phyloP scores from a whole-genome alignment of 805 yeast genomes.

The Nakazawaea anatomiae region DNA sequence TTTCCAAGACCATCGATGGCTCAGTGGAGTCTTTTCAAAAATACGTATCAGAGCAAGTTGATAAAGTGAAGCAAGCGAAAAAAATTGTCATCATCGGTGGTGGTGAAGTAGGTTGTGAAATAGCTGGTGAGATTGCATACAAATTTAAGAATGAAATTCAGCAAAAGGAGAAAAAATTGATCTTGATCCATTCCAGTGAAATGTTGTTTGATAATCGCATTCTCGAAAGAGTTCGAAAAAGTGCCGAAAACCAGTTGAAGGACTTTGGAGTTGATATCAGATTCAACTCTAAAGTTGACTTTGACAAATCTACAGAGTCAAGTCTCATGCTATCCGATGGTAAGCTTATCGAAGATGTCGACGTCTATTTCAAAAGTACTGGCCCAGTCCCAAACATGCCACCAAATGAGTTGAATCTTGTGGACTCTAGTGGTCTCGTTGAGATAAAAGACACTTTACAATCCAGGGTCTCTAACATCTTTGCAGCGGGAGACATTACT shows the following conservation, averaged over 20 bases:
- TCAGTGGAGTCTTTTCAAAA: slow-evolving; percentile 9
- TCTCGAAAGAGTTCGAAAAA: slow-evolving; percentile 2
- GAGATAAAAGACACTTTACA: slow-evolving; percentile 1
- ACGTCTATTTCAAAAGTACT: slow-evolving; percentile 12
- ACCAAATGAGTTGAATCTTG: slow-evolving; percentile 11
- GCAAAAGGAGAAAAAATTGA: slow-evolving; percentile 16
- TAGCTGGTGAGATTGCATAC: slow-evolving; percentile 25
- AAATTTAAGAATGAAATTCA: slow-evolving; percentile 14
- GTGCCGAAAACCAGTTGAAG: slow-evolving; percentile 3
- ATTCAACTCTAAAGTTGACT: slow-evolving; percentile 12
- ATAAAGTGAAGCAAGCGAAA: slow-evolving; percentile 16
- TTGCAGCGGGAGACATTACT: slow-evolving; percentile 29
- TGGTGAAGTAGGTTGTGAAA: slow-evolving; percentile 24
- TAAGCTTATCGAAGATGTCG: slow-evolving; percentile 13
- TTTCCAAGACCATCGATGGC: neutral
- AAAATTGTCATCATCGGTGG: slow-evolving; percentile 26
- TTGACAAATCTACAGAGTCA: neutral
- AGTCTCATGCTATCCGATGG: slow-evolving; percentile 5
- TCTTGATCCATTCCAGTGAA: slow-evolving; percentile 18
- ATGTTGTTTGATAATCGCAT: slow-evolving; percentile 10
- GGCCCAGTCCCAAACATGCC: slow-evolving; percentile 21
- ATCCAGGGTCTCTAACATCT: slow-evolving; percentile 14
- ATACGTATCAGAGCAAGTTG: slow-evolving; percentile 13
- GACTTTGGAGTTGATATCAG: slow-evolving; percentile 14
- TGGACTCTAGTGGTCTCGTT: slow-evolving; percentile 15